phyloP scores from a whole-genome alignment of 1,139 yeast species.

The Kodamaea anthophila region DNA sequence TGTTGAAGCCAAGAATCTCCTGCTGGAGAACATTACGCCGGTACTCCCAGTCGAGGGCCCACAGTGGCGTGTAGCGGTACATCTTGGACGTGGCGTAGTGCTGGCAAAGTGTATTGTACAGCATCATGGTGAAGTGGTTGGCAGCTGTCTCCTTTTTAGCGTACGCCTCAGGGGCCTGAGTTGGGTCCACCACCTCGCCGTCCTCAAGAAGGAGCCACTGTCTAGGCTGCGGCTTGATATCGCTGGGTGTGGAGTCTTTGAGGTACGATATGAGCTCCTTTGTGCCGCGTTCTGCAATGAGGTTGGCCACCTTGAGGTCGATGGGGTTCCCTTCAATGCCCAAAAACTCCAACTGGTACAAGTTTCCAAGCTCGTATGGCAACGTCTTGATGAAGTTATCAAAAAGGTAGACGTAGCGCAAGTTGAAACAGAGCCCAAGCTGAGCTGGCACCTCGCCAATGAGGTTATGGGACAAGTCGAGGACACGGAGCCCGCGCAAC shows the following conservation, averaged over 20 bases:
- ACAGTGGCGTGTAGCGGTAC: constrained; percentile 92
- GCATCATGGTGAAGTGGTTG: constrained; percentile 62
- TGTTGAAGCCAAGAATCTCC: constrained; percentile 57
- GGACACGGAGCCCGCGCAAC: constrained; percentile 68
- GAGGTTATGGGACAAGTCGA: constrained; percentile 79
- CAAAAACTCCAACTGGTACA: constrained; percentile 76
- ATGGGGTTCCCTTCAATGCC: constrained; percentile 94
- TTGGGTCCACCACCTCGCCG: constrained; percentile 54
- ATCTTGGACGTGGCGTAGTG: constrained; percentile 89
- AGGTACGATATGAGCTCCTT: constrained; percentile 72
- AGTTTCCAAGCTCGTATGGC: constrained; percentile 81
- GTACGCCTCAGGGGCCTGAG: constrained; percentile 26
- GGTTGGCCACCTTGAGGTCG: constrained; percentile 56
- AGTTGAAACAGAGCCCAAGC: constrained; percentile 73
- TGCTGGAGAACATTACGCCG: constrained; percentile 70
- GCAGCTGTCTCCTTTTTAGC: constrained; percentile 20
- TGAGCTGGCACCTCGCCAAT: constrained; percentile 71
- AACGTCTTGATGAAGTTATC: constrained; percentile 73
- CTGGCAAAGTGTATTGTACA: constrained; percentile 90
- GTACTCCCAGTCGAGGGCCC: constrained; percentile 97
- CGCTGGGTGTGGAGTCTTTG: constrained; percentile 75
- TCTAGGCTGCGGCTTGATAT: constrained; percentile 63
- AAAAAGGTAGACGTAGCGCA: constrained; percentile 78
- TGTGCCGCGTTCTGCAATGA: constrained; percentile 78
- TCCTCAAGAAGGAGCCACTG: constrained; percentile 77